Conservation (phyloP, 1,139 yeast genomes). For the Pneumocystis jirovecii region DNA sequence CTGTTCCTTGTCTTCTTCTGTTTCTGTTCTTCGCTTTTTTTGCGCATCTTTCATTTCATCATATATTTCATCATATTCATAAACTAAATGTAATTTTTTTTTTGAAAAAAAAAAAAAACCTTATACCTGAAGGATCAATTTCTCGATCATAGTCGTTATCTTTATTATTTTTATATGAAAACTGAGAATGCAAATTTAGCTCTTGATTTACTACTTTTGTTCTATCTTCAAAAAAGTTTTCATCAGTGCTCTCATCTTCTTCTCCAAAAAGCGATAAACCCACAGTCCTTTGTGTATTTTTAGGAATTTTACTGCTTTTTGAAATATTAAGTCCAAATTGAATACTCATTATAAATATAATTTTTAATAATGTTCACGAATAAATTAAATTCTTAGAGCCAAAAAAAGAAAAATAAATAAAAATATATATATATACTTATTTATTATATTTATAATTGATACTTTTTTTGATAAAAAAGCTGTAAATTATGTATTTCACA, state of each 20-base stretch:
- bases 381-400: neutral
- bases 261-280: neutral
- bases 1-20: conserved; percentile 10
- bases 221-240: neutral
- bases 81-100: conserved; percentile 12
- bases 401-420: neutral
- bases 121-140: neutral
- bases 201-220: neutral
- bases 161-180: neutral
- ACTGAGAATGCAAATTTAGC: neutral
- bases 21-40: conserved; percentile 4
- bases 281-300: neutral
- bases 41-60: conserved; percentile 25
- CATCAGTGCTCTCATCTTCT: neutral
- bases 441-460: neutral
- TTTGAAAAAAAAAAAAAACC: neutral
- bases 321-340: neutral
- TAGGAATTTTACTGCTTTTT: neutral
- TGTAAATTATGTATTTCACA: neutral
- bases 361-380: neutral
- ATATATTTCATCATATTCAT: conserved; percentile 28
- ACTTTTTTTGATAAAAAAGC: neutral
- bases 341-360: neutral
- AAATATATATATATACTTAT: neutral
- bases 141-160: neutral